Evolutionary conservation across 2,329 filamentous ascomycete species (phyloP), one percentile per base, ranked within the genome.

Genomic region (Chalaropsis ovoidea): DNA sequence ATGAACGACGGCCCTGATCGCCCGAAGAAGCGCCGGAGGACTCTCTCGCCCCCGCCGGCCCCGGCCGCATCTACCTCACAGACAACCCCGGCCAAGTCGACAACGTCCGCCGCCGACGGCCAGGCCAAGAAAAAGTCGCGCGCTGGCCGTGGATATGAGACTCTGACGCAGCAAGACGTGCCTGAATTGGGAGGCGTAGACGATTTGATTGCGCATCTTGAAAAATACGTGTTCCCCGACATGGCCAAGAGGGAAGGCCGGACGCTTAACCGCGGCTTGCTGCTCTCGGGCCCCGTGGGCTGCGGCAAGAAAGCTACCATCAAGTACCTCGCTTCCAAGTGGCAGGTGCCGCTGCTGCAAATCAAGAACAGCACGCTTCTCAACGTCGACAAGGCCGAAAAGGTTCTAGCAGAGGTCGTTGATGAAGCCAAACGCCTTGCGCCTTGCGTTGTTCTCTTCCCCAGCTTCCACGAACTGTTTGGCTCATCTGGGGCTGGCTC

Each of bases 371-470:
- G 69, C 2, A 77, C 75, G 19, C 72, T 79, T 1, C 68, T 71
- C 1, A 75, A 77, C n/a, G 70, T 70, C 0, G 77, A 79, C 52
- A 75, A 75, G 35, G 69, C 77, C 65, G 75, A 75, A 43, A 77
- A 73, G 70, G 75, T 73, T 42, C 67, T 79, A 0, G 70, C 71
- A 2, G 77, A 79, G 24, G 76, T 75, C 1, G 69, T 78, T 1
- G 68, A 97, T 13, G 89, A 94, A 72, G 94, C 94, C 0, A 90
- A 89, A 73, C 82, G 84, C 65, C 81, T 92, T 45, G 92, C 93
- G 0, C 94, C 94, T 0, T 95, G 90, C 71, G 80, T 99, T 4
- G 81, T 99, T 3, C 95, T 96, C 72, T 88, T 97, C 66, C 91
- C 96, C 70, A 88, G 96, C 70, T 89, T 97, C 63, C 92, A 99